phyloP scores from a whole-genome alignment of 108 stramenopile genomes.

The Skeletonema menzelii region DNA sequence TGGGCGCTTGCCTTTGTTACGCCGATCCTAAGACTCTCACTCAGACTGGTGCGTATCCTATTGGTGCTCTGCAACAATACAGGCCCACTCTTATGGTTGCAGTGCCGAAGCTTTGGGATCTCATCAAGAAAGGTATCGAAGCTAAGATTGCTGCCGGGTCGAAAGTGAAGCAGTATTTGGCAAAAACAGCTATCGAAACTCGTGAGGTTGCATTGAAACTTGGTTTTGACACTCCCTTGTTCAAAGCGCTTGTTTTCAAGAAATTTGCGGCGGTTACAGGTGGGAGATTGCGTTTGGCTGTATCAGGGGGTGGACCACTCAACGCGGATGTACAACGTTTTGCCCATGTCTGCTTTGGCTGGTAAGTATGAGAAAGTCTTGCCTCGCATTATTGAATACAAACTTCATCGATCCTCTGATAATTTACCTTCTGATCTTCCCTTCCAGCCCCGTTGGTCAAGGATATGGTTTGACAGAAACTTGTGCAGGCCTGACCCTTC shows the following conservation, averaged over 20 bases:
- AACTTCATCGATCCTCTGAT: neutral
- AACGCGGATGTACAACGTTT: conserved; percentile 87
- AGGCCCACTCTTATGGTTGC: conserved; percentile 85
- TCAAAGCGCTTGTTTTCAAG: conserved; percentile 89
- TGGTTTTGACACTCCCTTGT: conserved; percentile 86
- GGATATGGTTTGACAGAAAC: conserved; percentile 92
- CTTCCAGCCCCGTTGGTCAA: conserved; percentile 63
- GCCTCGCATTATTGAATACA: neutral
- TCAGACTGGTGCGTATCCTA: conserved; percentile 79
- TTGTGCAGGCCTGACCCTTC: conserved; percentile 79
- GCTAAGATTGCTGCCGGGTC: conserved; percentile 76
- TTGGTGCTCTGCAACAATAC: conserved; percentile 85
- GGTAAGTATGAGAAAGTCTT: neutral
- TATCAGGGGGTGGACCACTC: conserved; percentile 88
- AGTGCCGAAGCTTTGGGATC: conserved; percentile 95
- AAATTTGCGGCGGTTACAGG: conserved; percentile 84
- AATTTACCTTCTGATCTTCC: neutral
- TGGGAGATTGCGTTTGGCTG: conserved; percentile 69
- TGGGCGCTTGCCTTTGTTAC: conserved; percentile 76
- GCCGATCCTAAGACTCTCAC: conserved; percentile 87
- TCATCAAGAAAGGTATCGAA: conserved; percentile 89
- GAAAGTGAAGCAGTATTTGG: conserved; percentile 65
- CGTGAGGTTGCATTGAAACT: conserved; percentile 65
- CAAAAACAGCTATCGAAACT: conserved; percentile 70
- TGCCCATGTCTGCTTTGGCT: conserved; percentile 75